These are phyloP conservation scores for Prunus yedoensis DNA, from an alignment of 331 rosid species.

Conservation along the genomic window DNA sequence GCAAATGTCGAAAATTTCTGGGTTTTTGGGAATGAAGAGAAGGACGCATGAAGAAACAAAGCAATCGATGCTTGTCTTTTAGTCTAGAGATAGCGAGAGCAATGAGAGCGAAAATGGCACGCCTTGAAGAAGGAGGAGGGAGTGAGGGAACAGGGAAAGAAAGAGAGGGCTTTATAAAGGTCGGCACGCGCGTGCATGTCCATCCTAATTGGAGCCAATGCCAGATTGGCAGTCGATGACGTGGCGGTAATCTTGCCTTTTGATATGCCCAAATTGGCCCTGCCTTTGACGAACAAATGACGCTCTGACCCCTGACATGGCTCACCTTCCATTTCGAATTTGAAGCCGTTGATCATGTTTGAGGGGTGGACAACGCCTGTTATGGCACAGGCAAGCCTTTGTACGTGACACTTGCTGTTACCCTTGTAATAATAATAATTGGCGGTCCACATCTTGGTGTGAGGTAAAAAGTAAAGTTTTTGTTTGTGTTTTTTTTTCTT, in stretches of 20 bases:
- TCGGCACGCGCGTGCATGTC: constrained; percentile 51
- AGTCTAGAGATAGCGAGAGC: constrained; percentile 2
- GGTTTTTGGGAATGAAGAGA: constrained; percentile 31
- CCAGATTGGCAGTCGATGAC: constrained; percentile 41
- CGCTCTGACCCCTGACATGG: background rate
- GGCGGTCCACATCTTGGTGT: constrained; percentile 17
- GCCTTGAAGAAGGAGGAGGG: constrained; percentile 39
- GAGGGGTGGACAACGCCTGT: background rate
- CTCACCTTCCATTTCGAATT: constrained; percentile 38
- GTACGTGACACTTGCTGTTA: background rate
- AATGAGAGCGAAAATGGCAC: constrained; percentile 67
- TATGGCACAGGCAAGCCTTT: background rate
- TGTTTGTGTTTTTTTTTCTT: background rate
- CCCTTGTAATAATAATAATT: background rate
- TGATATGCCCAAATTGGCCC: constrained; percentile 11
- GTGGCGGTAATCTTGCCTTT: constrained; percentile 31
- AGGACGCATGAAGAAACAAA: constrained; percentile 28
- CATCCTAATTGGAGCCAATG: constrained; percentile 28
- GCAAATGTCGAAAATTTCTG: background rate
- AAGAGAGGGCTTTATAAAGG: constrained; percentile 46
- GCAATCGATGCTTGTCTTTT: constrained; percentile 38
- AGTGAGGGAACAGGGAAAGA: constrained; percentile 31
- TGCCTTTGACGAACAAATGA: background rate
- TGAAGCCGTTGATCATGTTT: constrained; percentile 41
- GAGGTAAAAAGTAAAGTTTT: background rate